Percentiles rank a stretch among this genome's conserved stretches.
phyloP scores from a whole-genome alignment of 108 stramenopile genomes.

The Skeletonema menzelii region DNA sequence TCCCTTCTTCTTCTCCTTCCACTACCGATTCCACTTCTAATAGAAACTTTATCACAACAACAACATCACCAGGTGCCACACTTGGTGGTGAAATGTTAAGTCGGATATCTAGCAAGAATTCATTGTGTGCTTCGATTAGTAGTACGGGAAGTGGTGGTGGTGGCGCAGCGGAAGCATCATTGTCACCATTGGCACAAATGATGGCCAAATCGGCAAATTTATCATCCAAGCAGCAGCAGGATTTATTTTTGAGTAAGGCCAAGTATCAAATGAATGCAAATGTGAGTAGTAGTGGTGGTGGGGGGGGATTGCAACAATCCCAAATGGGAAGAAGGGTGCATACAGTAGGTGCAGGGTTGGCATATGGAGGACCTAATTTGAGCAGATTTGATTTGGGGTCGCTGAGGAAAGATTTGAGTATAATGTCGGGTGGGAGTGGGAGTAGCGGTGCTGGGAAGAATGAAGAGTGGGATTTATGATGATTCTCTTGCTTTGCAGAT shows the following conservation, averaged over 20 bases:
- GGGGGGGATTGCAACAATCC: neutral
- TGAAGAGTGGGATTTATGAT: conserved; percentile 19
- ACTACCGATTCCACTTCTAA: neutral
- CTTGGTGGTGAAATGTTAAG: conserved; percentile 1
- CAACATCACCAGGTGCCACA: neutral
- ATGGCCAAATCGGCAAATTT: conserved; percentile 7
- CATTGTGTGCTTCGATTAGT: neutral
- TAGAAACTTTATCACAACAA: neutral
- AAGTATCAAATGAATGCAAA: neutral
- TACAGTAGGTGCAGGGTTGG: conserved; percentile 26
- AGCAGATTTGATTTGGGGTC: neutral
- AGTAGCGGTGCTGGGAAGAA: conserved; percentile 18
- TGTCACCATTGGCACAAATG: conserved; percentile 34
- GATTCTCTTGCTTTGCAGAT: too few relatives aligned
- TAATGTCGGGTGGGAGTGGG: conserved; percentile 6
- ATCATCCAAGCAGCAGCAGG: neutral
- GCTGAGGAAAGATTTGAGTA: conserved; percentile 8
- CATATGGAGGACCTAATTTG: conserved; percentile 24
- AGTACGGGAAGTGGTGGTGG: neutral
- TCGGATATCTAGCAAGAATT: neutral
- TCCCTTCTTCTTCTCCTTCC: neutral
- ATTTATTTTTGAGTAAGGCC: neutral
- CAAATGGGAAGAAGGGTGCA: conserved; percentile 2
- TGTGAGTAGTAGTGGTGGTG: neutral
- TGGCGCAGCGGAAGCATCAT: too few relatives aligned